Evolutionary conservation across 192 early-diverging fungal species (phyloP), one percentile per base, ranked within the genome.

Genomic region (Entomortierella chlamydospora): DNA sequence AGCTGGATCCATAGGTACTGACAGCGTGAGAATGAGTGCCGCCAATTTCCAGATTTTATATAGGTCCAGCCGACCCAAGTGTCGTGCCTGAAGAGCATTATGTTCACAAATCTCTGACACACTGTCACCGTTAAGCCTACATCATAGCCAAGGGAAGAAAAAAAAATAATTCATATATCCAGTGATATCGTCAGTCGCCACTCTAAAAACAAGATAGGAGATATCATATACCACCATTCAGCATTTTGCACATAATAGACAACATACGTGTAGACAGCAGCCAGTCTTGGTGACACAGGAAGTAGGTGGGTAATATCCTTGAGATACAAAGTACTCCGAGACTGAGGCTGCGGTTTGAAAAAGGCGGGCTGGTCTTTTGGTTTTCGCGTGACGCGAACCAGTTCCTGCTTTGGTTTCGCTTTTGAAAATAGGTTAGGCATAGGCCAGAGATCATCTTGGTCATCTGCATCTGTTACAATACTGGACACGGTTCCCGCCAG

Each of bases 31-130:
- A 25, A 90, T 88, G 28, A 87, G 81, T 8, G 84, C 86, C n/a
- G 88, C 89, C 42, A 93, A 69, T 18, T 78, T 83, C 92, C 92
- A 94, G 30, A 91, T 86, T 65, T 89, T 84, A 51, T 85, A 82
- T 23, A 91, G 64, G 76, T 94, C 92, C 41, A 72, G 56, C 1
- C 90, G 76, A 10, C 83, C 82, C 50, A 85, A 45, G 15, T 73
- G 61, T 15, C 79, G 76, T 15, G 85, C 83, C n/a, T 86, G 86
- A 23, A 82, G 45, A 9, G 87, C 90, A 63, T 94, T 94, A n/a
- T 83, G 82, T 47, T 80, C 64, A 52, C 91, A 94, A 8, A 91
- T 86, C 29, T 69, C 81, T 11, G 84, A 83, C 8, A 90, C 85
- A 62, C 91, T 83, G 23, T 88, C 82, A 2, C 89, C 84, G 55